phyloP scores from a whole-genome alignment of 2,329 filamentous ascomycete species.

The Paracoccidioides lutzii region DNA sequence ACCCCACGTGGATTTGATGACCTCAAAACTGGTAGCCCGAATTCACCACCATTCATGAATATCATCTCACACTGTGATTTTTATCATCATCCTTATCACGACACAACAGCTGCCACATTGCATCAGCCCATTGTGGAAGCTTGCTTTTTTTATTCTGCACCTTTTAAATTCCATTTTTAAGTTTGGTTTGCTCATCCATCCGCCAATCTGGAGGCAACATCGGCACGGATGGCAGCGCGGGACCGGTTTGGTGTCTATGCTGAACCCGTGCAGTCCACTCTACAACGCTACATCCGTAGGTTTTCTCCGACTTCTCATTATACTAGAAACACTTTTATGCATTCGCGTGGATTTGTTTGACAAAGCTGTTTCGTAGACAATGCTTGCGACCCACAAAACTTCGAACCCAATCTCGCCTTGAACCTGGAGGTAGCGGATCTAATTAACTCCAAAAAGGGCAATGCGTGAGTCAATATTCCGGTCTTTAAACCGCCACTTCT shows the following conservation, averaged over 20 bases:
- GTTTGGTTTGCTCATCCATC: conserved; percentile 6
- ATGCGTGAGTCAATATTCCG: conserved; percentile 43
- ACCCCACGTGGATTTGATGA: too few relatives aligned
- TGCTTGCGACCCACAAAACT: conserved; percentile 93
- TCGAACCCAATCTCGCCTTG: conserved; percentile 90
- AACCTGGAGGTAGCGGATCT: conserved; percentile 94
- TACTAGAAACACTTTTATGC: not conserved
- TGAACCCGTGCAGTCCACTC: conserved; percentile 65
- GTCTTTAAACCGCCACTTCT: not conserved
- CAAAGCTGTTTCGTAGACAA: conserved; percentile 43
- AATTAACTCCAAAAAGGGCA: conserved; percentile 95
- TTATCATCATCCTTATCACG: not conserved
- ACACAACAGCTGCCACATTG: not conserved
- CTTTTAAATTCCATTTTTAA: not conserved
- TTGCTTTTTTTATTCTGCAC: conserved; percentile 1
- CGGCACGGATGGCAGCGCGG: conserved; percentile 85
- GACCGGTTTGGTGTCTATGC: conserved; percentile 82
- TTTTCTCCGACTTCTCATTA: conserved; percentile 11
- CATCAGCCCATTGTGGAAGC: not conserved
- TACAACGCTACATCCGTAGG: conserved; percentile 81
- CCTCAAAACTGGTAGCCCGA: not conserved
- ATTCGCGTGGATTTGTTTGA: not conserved
- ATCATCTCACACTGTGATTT: not conserved
- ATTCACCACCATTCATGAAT: not conserved
- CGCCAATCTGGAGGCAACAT: conserved; percentile 74